These are phyloP conservation scores for Ophiosphaerella narmari DNA, from an alignment of 2,329 filamentous ascomycete genomes.

Conservation along the genomic window DNA sequence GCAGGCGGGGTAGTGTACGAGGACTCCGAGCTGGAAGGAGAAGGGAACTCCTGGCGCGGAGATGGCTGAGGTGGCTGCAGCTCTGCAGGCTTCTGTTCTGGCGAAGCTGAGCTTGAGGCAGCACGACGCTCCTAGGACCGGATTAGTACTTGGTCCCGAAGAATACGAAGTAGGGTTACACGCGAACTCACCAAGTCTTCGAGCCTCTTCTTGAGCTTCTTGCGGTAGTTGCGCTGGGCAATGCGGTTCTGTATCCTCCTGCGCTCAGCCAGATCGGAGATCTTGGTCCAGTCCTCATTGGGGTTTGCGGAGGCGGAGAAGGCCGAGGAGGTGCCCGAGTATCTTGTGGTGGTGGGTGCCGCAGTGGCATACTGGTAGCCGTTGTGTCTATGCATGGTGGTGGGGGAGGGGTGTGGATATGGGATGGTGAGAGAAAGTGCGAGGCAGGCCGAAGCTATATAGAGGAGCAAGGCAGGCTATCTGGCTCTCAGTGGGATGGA, in stretches of 20 bases:
- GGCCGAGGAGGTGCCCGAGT: conserved; percentile 86
- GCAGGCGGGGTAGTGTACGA: conserved; percentile 58
- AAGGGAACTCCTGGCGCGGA: conserved; percentile 44
- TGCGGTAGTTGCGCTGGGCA: conserved; percentile 96
- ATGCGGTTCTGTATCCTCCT: conserved; percentile 96
- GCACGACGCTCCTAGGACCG: conserved; percentile 67
- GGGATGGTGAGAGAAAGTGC: conserved; percentile 4
- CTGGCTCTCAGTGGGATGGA: conserved; percentile 19
- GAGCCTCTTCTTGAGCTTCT: conserved; percentile 89
- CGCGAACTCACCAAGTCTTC: conserved; percentile 65
- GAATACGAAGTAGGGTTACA: conserved; percentile 9
- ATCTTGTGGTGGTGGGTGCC: conserved; percentile 56
- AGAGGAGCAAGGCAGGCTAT: conserved; percentile 10
- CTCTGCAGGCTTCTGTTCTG: conserved; percentile 62
- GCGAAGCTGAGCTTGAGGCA: conserved; percentile 64
- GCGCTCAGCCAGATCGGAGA: conserved; percentile 93
- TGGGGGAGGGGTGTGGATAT: conserved; percentile 7
- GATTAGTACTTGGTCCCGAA: conserved; percentile 23
- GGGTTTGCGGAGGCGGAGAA: conserved; percentile 94
- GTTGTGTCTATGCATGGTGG: conserved; percentile 52
- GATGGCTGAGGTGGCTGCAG: conserved; percentile 49
- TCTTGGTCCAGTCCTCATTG: conserved; percentile 99
- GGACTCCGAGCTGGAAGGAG: conserved; percentile 44
- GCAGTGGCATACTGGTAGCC: conserved; percentile 50
- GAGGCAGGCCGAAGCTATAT: conserved; percentile 16